Percentiles rank a stretch among this genome's conserved stretches.
Evolutionary conservation across 495 filamentous ascomycete species (phyloP).

Genomic region (Trichocladium antarcticum): DNA sequence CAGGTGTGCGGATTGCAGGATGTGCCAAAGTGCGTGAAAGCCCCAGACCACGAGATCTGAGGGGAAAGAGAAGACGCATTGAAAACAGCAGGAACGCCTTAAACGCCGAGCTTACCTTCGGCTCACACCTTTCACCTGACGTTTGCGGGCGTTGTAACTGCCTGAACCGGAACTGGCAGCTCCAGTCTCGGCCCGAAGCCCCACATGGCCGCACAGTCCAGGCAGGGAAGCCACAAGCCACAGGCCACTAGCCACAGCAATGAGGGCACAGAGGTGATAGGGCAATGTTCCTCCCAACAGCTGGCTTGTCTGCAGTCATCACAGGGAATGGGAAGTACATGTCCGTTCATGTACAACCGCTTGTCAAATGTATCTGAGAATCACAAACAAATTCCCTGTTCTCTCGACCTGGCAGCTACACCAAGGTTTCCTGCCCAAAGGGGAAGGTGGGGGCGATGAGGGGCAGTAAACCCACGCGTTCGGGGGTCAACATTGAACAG

Average conservation of each 20-base stretch:
- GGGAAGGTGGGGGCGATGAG: too few species aligned
- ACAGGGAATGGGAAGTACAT: too few species aligned
- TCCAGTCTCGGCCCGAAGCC: not conserved
- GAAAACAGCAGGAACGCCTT: slow-evolving; percentile 10
- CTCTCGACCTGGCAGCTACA: too few species aligned
- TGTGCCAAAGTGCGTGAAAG: slow-evolving; percentile 1
- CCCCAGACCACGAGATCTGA: slow-evolving; percentile 14
- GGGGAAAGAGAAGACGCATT: slow-evolving; percentile 16
- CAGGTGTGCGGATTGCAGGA: not conserved
- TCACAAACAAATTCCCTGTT: too few species aligned
- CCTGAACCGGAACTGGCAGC: slow-evolving; percentile 1
- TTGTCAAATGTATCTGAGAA: too few species aligned
- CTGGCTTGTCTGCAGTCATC: too few species aligned
- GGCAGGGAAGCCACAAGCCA: not conserved
- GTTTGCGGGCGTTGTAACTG: slow-evolving; percentile 6
- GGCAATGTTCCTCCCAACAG: too few species aligned
- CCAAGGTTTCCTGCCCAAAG: too few species aligned
- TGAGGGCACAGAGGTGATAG: too few species aligned
- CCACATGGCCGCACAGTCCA: not conserved
- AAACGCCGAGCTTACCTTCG: not conserved
- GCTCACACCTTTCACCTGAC: not conserved
- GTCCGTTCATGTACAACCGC: too few species aligned
- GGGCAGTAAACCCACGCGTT: too few species aligned
- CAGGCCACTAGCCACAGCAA: not conserved
- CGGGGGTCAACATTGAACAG: too few species aligned